Evolutionary conservation across 2,329 filamentous ascomycete species (phyloP).

Genomic region (Fusarium musae): DNA sequence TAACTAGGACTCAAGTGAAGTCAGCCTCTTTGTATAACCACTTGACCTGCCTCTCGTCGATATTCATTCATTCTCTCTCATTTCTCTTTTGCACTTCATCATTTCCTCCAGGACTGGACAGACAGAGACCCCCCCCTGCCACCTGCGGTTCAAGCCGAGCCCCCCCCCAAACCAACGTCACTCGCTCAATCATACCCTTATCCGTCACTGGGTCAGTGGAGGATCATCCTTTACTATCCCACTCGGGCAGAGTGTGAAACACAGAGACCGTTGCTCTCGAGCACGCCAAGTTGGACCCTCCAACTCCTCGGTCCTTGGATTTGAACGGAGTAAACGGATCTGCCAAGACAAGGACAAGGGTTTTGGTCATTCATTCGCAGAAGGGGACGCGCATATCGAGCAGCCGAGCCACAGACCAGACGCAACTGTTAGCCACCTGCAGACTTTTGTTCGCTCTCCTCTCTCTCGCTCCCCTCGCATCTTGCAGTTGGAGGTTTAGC

Average conservation of each 20-base stretch:
- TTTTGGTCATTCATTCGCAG: not conserved
- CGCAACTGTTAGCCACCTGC: constrained; percentile 33
- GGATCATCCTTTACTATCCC: constrained; percentile 23
- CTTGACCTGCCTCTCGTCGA: not conserved
- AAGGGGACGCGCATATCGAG: constrained; percentile 6
- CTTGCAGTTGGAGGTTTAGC: not conserved
- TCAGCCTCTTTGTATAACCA: constrained; percentile 6
- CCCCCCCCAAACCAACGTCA: constrained; percentile 29
- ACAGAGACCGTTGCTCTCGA: constrained; percentile 16
- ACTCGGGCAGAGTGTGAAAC: constrained; percentile 28
- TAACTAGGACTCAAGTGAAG: not conserved
- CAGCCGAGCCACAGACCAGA: constrained; percentile 31
- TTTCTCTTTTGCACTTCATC: constrained; percentile 16
- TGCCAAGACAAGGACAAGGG: constrained; percentile 19
- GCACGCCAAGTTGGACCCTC: constrained; percentile 8
- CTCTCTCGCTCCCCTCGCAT: not conserved
- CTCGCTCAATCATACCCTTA: constrained; percentile 18
- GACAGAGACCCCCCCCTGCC: not conserved
- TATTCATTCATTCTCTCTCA: not conserved
- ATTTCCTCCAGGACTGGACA: not conserved
- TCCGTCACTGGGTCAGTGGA: constrained; percentile 29
- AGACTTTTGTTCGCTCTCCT: not conserved
- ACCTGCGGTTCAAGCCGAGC: constrained; percentile 28
- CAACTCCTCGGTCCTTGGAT: constrained; percentile 19
- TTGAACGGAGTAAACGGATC: constrained; percentile 9